A percentile compares a stretch with the other conserved stretches of the same genome.
Conservation (phyloP, 345 rosid genomes). For the Linum usitatissimum region DNA sequence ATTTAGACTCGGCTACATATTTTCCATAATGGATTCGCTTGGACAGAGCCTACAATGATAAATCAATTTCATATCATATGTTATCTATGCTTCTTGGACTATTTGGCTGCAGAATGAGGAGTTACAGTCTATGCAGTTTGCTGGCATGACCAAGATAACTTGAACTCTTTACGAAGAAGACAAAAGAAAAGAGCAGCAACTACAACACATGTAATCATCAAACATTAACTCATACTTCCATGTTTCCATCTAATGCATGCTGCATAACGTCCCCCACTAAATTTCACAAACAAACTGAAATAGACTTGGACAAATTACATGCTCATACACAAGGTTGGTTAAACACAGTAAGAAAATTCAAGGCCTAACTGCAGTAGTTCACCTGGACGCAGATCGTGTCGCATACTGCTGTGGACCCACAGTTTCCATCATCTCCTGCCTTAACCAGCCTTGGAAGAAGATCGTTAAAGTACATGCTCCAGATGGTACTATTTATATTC, state of each 20-base stretch:
- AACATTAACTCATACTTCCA: no score
- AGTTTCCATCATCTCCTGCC: constrained; percentile 85
- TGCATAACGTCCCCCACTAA: no score
- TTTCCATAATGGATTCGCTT: constrained; percentile 94
- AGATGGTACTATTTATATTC: constrained; percentile 61
- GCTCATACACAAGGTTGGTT: no score
- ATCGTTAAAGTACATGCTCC: constrained; percentile 81
- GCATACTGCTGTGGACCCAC: constrained; percentile 88
- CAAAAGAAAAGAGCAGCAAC: not conserved
- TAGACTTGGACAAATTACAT: no score
- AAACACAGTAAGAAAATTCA: no score
- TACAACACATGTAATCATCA: not conserved
- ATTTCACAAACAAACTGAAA: no score
- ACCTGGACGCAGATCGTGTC: constrained; percentile 89
- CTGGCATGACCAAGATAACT: no score
- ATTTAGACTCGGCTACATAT: constrained; percentile 91
- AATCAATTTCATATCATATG: not conserved
- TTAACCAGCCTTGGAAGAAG: constrained; percentile 65
- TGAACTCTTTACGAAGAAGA: no score
- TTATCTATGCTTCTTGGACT: not conserved
- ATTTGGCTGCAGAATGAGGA: not conserved
- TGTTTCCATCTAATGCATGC: no score
- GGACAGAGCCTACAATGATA: constrained; percentile 56
- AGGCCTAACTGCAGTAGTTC: not conserved
- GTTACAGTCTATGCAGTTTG: no score